phyloP scores from a whole-genome alignment of 116 monocot genomes.

The Cymodocea nodosa region DNA sequence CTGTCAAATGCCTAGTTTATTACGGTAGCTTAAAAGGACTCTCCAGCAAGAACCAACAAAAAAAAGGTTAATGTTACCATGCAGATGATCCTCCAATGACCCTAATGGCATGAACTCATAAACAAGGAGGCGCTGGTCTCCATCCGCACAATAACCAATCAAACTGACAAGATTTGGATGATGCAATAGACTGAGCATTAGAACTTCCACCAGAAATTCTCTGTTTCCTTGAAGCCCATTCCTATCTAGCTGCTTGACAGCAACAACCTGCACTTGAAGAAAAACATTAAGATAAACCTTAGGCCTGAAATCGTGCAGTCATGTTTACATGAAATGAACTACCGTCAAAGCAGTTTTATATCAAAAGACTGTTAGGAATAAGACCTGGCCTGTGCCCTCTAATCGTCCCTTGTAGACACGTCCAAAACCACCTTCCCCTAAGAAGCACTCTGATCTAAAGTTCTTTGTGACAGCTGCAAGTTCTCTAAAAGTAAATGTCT shows the following conservation, averaged over 20 bases:
- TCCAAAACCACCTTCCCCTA: constrained; percentile 75
- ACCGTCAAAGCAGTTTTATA: not conserved
- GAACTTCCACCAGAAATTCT: constrained; percentile 79
- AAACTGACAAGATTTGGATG: constrained; percentile 67
- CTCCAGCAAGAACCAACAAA: too few species aligned
- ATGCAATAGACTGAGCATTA: constrained; percentile 72
- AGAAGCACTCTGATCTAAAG: constrained; percentile 49
- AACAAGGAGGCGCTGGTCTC: constrained; percentile 67
- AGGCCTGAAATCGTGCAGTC: too few species aligned
- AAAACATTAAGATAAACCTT: constrained; percentile 1
- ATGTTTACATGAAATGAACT: too few species aligned
- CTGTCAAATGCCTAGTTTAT: too few species aligned
- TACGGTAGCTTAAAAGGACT: too few species aligned
- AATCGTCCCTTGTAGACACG: constrained; percentile 58
- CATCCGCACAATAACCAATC: constrained; percentile 78
- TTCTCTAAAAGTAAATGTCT: constrained; percentile 45
- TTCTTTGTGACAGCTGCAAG: constrained; percentile 51
- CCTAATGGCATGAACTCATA: constrained; percentile 69
- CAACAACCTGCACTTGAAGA: constrained; percentile 32
- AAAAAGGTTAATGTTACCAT: constrained; percentile 17
- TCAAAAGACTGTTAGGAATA: not conserved
- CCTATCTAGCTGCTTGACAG: constrained; percentile 65
- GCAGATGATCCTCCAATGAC: constrained; percentile 71
- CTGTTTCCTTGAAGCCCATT: constrained; percentile 76
- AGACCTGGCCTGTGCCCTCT: constrained; percentile 57